phyloP scores from a whole-genome alignment of 192 early-diverging fungal species.

The Pecoramyces ruminantium region DNA sequence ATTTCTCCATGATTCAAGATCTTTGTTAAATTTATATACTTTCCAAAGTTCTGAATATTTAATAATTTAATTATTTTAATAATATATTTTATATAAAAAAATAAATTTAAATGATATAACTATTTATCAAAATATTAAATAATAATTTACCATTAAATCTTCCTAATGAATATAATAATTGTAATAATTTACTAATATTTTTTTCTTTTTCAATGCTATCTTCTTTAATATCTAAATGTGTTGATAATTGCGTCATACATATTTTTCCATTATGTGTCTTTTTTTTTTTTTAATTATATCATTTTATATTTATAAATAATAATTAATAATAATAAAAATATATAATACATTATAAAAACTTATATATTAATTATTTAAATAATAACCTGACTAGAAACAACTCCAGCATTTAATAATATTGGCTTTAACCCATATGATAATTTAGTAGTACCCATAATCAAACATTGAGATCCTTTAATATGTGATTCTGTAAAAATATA shows the following conservation, averaged over 20 bases:
- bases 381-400: constrained; percentile 23
- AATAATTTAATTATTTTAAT: too few species aligned
- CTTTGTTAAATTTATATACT: background rate
- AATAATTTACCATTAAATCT: constrained; percentile 11
- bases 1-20: constrained; percentile 18
- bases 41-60: background rate
- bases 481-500: constrained; percentile 17
- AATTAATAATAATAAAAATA: too few species aligned
- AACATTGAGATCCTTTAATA: constrained; percentile 16
- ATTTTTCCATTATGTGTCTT: constrained; percentile 23
- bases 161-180: constrained; percentile 20
- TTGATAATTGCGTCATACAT: constrained; percentile 7
- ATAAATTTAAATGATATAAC: too few species aligned
- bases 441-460: constrained; percentile 18
- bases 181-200: constrained; percentile 20
- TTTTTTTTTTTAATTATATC: too few species aligned
- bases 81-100: too few species aligned
- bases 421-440: constrained; percentile 27
- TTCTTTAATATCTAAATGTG: constrained; percentile 12
- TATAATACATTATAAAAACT: too few species aligned
- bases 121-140: too few species aligned
- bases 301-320: background rate
- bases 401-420: constrained; percentile 13
- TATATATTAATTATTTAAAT: background rate
- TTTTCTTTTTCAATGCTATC: constrained; percentile 11